Conservation (phyloP, 2,329 filamentous ascomycete genomes). For the Calonectria henricotiae region DNA sequence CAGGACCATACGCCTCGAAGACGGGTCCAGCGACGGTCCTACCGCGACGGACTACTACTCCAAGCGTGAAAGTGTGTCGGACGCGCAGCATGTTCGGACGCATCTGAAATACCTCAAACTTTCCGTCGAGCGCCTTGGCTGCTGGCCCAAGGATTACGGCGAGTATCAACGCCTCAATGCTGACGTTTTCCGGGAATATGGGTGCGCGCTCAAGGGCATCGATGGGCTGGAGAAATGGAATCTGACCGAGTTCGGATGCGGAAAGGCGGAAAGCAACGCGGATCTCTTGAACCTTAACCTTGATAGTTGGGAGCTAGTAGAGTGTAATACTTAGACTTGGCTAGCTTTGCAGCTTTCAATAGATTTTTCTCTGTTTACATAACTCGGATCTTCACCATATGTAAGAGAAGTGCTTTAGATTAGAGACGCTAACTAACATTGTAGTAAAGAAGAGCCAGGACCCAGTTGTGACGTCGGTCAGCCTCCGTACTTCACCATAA, state of each 20-base stretch:
- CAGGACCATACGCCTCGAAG: not conserved
- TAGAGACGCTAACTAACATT: not conserved
- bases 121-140: not conserved
- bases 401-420: not conserved
- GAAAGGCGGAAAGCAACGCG: constrained; percentile 13
- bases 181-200: constrained; percentile 1
- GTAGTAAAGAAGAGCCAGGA: not conserved
- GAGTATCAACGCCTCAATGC: constrained; percentile 3
- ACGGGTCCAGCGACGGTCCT: not conserved
- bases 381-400: not conserved
- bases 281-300: constrained; percentile 18
- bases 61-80: not conserved
- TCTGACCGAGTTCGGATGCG: not conserved
- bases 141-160: constrained; percentile 10
- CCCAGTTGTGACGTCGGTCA: too few relatives aligned
- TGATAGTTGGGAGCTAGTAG: constrained; percentile 12
- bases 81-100: not conserved
- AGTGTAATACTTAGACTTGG: not conserved
- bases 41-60: not conserved
- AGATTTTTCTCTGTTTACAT: not conserved
- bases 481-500: too few relatives aligned
- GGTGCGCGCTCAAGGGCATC: not conserved
- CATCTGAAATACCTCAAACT: constrained; percentile 13
- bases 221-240: constrained; percentile 4
- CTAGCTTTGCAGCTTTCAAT: not conserved